These are phyloP conservation scores for Alternaria postmessia DNA, from an alignment of 2,329 filamentous ascomycete genomes.

Conservation along the genomic window DNA sequence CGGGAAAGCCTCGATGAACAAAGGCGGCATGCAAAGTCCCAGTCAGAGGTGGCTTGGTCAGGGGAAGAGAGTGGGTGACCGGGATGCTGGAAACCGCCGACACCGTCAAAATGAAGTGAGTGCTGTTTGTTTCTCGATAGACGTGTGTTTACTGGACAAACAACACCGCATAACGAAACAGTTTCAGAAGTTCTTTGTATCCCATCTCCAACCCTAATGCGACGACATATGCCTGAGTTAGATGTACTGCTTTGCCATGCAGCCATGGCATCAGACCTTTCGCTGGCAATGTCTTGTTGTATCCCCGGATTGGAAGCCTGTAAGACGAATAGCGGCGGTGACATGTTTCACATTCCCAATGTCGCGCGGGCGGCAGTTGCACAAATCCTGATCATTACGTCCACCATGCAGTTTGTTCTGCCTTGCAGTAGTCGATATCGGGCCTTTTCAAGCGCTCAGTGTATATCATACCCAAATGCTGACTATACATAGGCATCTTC, in stretches of 20 bases:
- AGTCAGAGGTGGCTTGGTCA: slow-evolving; percentile 22
- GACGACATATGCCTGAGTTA: slow-evolving; percentile 28
- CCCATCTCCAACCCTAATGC: slow-evolving; percentile 20
- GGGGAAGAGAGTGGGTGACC: slow-evolving; percentile 29
- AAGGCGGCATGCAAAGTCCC: slow-evolving; percentile 28
- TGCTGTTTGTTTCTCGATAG: slow-evolving; percentile 32
- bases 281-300: background rate
- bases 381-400: background rate
- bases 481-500: slow-evolving; percentile 27
- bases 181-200: slow-evolving; percentile 32
- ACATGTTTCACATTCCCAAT: slow-evolving; percentile 5
- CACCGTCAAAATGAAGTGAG: slow-evolving; percentile 41
- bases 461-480: slow-evolving; percentile 10
- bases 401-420: background rate
- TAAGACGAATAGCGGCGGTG: background rate
- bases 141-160: slow-evolving; percentile 27
- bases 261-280: background rate
- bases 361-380: background rate
- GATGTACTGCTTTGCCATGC: slow-evolving; percentile 13
- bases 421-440: background rate
- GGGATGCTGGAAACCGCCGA: slow-evolving; percentile 17
- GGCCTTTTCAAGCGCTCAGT: background rate
- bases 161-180: slow-evolving; percentile 35
- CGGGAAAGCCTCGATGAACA: slow-evolving; percentile 31
- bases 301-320: background rate